These are phyloP conservation scores for Penicillium robsamsonii DNA, from an alignment of 495 filamentous ascomycete genomes.

Conservation along the genomic window DNA sequence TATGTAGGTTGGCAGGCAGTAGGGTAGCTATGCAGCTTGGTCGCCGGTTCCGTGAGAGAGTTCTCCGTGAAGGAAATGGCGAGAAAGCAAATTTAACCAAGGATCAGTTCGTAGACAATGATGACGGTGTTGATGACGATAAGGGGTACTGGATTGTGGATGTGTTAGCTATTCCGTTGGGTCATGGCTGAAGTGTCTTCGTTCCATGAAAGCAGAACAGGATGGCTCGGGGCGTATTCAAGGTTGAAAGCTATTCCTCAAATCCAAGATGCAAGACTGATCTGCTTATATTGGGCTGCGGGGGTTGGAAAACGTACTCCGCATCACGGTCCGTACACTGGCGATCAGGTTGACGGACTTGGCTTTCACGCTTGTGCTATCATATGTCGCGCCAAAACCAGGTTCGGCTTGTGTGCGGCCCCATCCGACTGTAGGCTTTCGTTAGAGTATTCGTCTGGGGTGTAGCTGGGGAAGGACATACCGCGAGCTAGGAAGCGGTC, in stretches of 20 bases:
- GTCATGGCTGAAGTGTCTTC: background rate
- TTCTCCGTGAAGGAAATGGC: background rate
- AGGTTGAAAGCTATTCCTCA: background rate
- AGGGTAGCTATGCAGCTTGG: background rate
- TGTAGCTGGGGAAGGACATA: slow-evolving; percentile 44
- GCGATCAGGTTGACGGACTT: slow-evolving; percentile 87
- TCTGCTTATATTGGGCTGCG: slow-evolving; percentile 3
- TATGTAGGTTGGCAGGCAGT: background rate
- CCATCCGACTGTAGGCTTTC: slow-evolving; percentile 68
- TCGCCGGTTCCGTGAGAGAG: background rate
- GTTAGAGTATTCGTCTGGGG: slow-evolving; percentile 12
- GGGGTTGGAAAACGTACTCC: slow-evolving; percentile 62
- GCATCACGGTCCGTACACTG: slow-evolving; percentile 88
- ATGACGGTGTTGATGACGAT: slow-evolving; percentile 89
- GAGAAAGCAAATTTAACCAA: slow-evolving; percentile 59
- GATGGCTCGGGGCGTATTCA: background rate
- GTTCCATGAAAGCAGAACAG: background rate
- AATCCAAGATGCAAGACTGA: background rate
- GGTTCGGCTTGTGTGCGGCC: slow-evolving; percentile 65
- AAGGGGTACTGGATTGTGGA: slow-evolving; percentile 69
- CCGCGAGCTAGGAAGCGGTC: slow-evolving; percentile 95
- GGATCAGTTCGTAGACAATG: slow-evolving; percentile 82
- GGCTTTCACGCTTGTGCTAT: slow-evolving; percentile 77
- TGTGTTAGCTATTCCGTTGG: slow-evolving; percentile 14
- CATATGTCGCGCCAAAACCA: slow-evolving; percentile 68